Percentiles rank a stretch among this genome's conserved stretches.
Evolutionary conservation across 345 rosid species (phyloP).

Genomic region (Theobroma cacao): DNA sequence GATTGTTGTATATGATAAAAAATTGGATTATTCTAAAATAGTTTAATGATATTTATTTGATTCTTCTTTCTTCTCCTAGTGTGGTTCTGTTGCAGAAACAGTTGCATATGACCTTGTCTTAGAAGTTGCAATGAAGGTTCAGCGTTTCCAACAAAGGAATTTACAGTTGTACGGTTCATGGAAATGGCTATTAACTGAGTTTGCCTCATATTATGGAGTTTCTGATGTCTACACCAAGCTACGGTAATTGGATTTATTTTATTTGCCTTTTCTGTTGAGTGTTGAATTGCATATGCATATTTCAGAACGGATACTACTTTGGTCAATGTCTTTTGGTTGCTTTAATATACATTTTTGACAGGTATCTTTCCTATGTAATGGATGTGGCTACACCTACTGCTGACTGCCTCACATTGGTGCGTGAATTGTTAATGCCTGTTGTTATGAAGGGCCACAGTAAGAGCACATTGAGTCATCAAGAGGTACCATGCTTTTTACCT

Average conservation of each 20-base stretch:
- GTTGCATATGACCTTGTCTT: conserved; percentile 89
- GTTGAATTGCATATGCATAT: conserved; percentile 5
- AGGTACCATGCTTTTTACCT: conserved; percentile 40
- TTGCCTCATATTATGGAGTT: conserved; percentile 92
- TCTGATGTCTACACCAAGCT: conserved; percentile 88
- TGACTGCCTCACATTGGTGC: conserved; percentile 84
- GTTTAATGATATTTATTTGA: conserved; percentile 17
- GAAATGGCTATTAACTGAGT: conserved; percentile 94
- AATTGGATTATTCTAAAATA: background rate
- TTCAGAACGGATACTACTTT: background rate
- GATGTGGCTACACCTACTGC: conserved; percentile 98
- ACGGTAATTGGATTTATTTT: conserved; percentile 39
- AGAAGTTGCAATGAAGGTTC: conserved; percentile 92
- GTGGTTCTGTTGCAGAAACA: conserved; percentile 96
- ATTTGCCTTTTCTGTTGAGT: background rate
- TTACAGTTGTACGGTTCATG: conserved; percentile 79
- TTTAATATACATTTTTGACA: conserved; percentile 27
- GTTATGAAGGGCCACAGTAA: conserved; percentile 79
- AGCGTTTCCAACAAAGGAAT: conserved; percentile 86
- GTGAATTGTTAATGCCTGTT: conserved; percentile 83
- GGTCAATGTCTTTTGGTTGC: conserved; percentile 4
- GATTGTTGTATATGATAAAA: background rate
- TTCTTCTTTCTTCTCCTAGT: conserved; percentile 43
- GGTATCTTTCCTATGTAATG: conserved; percentile 94
- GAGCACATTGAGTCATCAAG: conserved; percentile 91